Percentiles rank a stretch among this genome's conserved stretches.
These are phyloP conservation scores for Besnoitia besnoiti DNA, from an alignment of 169 alveolate genomes.

Conservation along the genomic window DNA sequence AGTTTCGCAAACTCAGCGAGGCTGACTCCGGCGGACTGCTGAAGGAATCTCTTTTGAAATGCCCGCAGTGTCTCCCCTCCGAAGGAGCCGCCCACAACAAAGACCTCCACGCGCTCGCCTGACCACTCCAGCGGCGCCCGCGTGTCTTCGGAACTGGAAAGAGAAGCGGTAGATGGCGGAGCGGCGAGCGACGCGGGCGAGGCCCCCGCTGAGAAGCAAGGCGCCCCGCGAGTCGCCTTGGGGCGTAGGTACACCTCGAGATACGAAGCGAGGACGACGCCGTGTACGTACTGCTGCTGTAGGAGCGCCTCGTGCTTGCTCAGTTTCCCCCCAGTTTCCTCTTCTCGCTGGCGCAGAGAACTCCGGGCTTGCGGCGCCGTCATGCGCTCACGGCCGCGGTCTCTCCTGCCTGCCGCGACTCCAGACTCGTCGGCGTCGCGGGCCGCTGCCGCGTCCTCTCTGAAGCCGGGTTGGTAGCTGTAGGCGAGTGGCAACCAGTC, in stretches of 20 bases:
- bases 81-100: not conserved
- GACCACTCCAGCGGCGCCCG: not conserved
- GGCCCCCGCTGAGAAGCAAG: not conserved
- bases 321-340: not conserved
- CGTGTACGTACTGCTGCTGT: not conserved
- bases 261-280: constrained; percentile 15
- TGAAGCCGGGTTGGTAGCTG: not conserved
- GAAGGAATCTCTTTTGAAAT: not conserved
- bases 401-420: no score
- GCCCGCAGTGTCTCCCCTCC: not conserved
- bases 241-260: constrained; percentile 1
- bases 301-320: not conserved
- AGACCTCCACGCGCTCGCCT: not conserved
- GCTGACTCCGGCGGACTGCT: not conserved
- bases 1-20: not conserved
- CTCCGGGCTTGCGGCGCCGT: not conserved
- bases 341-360: not conserved
- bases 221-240: not conserved
- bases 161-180: not conserved
- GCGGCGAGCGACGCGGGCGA: not conserved
- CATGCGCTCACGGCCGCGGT: not conserved
- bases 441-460: not conserved
- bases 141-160: not conserved
- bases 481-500: constrained; percentile 14
- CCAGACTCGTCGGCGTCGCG: no score